Evolutionary conservation across 495 filamentous ascomycete genomes (phyloP), one percentile per base, ranked within the genome.

Genomic region (Tricharina praecox): DNA sequence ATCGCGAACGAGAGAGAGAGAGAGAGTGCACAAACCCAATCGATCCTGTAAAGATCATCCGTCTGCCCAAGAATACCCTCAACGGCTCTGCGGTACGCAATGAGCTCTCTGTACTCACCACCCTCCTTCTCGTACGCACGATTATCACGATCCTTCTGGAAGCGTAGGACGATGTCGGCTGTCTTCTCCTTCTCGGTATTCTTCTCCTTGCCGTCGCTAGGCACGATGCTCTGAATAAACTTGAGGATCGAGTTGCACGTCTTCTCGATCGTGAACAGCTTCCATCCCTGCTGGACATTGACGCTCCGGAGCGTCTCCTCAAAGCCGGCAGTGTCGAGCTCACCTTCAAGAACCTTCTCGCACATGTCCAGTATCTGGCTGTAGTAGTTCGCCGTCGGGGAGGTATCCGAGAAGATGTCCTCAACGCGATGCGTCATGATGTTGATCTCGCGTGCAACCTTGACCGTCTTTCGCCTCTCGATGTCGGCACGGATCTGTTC

Each of bases 251-350:
- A 74, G 49, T 72, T 71, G 46, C 94, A 72, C 39, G 95, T 75
- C 57, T 88, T 84, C 52, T 85, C 81, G 52, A 95, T 76, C 34
- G 81, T 81, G 64, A 95, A 95, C 15, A 99, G 64, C 50, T 81
- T 80, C 76, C 85, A 96, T 16, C 92, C 92, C 53, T 74, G 77
- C 62, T 77, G 76, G 45, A 96, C 70, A 62, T 94, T 96, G 59
- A 79, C 92, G 48, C 80, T 81, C 4, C 92, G 79, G 16, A 99
- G 70, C 3, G 79, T 80, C 54, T 95, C 90, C 58, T 99, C 88
- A 42, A 92, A 80, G 21, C 79, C 74, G 26, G 66, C 66, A 53
- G 82, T 73, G 35, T 96, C 92, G 23, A 86, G 68, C 33, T 93
- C 85, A 13, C 77, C 70, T 52, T 76, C 70, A 43, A 82, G 68